A percentile compares a stretch with the other conserved stretches of the same genome.
Conservation (phyloP, 805 yeast species). For the Saccharomycopsis javanensis region DNA sequence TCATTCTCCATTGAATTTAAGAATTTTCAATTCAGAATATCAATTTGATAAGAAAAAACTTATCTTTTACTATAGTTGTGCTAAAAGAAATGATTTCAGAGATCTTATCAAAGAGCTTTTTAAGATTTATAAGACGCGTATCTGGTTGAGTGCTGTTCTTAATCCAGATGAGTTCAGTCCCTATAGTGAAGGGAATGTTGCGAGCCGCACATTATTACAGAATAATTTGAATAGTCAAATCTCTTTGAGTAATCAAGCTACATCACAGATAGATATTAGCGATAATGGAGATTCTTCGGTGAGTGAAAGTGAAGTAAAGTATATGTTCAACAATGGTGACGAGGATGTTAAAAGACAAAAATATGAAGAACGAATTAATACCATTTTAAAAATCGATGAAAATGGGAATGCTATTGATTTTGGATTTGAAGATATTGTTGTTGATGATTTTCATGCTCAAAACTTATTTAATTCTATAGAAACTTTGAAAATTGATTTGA, state of each 20-base stretch:
- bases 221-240: not conserved
- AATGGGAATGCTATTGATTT: constrained; percentile 2
- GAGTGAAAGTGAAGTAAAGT: not conserved
- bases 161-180: constrained; percentile 23
- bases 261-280: not conserved
- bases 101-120: constrained; percentile 64
- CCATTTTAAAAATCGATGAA: constrained; percentile 23
- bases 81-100: constrained; percentile 63
- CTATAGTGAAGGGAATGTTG: constrained; percentile 7
- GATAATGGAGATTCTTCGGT: not conserved
- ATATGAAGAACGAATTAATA: constrained; percentile 83
- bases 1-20: constrained; percentile 38
- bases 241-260: not conserved
- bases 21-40: constrained; percentile 65
- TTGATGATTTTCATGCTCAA: constrained; percentile 18
- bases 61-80: constrained; percentile 58
- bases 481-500: constrained; percentile 17
- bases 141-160: constrained; percentile 72
- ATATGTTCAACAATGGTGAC: not conserved
- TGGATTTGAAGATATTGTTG: constrained; percentile 11
- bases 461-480: constrained; percentile 16
- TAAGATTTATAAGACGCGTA: constrained; percentile 67
- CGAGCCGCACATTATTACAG: constrained; percentile 10
- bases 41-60: constrained; percentile 74
- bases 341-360: constrained; percentile 43